A percentile compares a stretch with the other conserved stretches of the same genome.
phyloP scores from a whole-genome alignment of 176 grass and related monocot genomes.

The Chrysopogon serrulatus region DNA sequence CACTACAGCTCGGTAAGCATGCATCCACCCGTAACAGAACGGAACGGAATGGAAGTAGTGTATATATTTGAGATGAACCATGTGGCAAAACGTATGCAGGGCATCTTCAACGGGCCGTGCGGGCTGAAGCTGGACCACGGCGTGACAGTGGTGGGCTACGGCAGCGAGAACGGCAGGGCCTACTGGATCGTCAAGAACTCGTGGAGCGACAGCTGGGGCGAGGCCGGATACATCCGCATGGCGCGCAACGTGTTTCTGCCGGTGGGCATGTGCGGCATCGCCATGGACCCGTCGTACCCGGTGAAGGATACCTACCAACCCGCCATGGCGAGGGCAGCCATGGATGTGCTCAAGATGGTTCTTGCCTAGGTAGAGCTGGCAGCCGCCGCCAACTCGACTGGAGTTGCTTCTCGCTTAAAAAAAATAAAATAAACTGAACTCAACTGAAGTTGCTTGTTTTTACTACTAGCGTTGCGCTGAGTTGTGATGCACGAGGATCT shows the following conservation, averaged over 20 bases:
- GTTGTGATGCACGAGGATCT: neutral
- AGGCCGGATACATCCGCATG: constrained; percentile 51
- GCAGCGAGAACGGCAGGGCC: neutral
- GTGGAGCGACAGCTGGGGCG: constrained; percentile 52
- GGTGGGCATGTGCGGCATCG: constrained; percentile 55
- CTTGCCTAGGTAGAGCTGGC: neutral
- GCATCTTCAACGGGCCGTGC: constrained; percentile 31
- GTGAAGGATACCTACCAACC: constrained; percentile 38
- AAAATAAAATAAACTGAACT: no score
- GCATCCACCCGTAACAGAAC: no score
- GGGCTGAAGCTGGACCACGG: constrained; percentile 20
- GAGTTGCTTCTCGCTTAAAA: no score
- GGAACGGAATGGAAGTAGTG: no score
- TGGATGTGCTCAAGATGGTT: neutral
- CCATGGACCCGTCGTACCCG: constrained; percentile 52
- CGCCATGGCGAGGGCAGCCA: neutral
- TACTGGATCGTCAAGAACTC: constrained; percentile 75
- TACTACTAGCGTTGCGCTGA: neutral
- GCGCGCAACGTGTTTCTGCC: constrained; percentile 7
- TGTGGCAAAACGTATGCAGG: no score
- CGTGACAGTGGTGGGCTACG: constrained; percentile 34
- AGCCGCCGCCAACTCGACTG: no score
- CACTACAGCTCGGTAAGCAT: neutral
- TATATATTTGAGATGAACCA: no score
- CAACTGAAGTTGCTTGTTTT: neutral